Evolutionary conservation across 148 eudicot species (phyloP).

Genomic region (Pharnaceum exiguum): DNA sequence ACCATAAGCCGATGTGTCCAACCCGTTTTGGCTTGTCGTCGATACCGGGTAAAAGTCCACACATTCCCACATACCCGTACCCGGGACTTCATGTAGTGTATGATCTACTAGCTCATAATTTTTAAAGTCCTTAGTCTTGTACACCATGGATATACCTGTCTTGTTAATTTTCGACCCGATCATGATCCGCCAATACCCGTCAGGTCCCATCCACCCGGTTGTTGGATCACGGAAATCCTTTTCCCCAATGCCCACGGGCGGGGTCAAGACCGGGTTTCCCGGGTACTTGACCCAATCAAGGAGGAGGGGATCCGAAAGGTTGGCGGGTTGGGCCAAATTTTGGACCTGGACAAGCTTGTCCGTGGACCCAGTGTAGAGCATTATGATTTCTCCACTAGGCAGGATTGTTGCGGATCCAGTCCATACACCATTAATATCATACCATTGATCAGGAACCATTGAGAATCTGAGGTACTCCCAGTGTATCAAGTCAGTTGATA

Average conservation of each 20-base stretch:
- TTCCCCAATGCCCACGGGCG: constrained; percentile 59
- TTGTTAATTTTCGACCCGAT: constrained; percentile 61
- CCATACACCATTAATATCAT: constrained; percentile 83
- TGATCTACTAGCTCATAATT: constrained; percentile 47
- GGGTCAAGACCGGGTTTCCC: constrained; percentile 69
- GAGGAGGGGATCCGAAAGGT: constrained; percentile 85
- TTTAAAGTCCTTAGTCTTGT: constrained; percentile 50
- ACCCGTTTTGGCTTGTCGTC: constrained; percentile 37
- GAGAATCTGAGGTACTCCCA: constrained; percentile 77
- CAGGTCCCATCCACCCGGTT: constrained; percentile 71
- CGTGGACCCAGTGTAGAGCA: constrained; percentile 83
- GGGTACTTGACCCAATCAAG: constrained; percentile 74
- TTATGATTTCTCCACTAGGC: constrained; percentile 65
- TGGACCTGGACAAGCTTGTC: constrained; percentile 67
- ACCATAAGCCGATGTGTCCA: constrained; percentile 67
- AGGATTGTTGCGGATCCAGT: constrained; percentile 85
- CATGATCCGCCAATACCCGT: constrained; percentile 66
- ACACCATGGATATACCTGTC: constrained; percentile 67
- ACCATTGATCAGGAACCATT: constrained; percentile 75
- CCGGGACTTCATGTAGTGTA: constrained; percentile 61
- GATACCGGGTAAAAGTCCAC: constrained; percentile 90
- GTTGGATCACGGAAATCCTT: constrained; percentile 87
- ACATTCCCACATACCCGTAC: constrained; percentile 99
- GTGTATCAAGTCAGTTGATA: constrained; percentile 72
- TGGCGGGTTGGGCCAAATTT: constrained; percentile 80